Percentiles rank a stretch among this genome's conserved stretches.
Evolutionary conservation across 1,139 yeast genomes (phyloP).

Genomic region (Suhomyces anneliseae): DNA sequence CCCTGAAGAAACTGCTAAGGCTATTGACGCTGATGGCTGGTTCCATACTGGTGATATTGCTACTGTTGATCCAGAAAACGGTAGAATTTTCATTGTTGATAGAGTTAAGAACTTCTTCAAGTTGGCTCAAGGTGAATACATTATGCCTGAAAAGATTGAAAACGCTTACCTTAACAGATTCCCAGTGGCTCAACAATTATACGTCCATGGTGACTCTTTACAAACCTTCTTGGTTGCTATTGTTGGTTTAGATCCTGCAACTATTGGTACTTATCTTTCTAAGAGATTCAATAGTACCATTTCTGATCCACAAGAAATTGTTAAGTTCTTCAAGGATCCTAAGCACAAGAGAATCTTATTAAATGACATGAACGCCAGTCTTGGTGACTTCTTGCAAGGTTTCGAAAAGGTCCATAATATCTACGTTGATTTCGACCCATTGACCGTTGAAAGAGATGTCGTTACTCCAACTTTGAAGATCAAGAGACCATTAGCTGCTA

Average conservation of each 20-base stretch:
- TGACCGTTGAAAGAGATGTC: slow-evolving; percentile 60
- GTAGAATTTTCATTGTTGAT: slow-evolving; percentile 60
- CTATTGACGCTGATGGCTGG: slow-evolving; percentile 45
- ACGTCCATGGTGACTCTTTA: slow-evolving; percentile 35
- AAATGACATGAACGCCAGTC: slow-evolving; percentile 26
- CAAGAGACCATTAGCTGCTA: slow-evolving; percentile 60
- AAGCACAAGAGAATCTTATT: slow-evolving; percentile 31
- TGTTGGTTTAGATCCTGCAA: slow-evolving; percentile 49
- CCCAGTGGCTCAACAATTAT: slow-evolving; percentile 55
- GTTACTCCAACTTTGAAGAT: slow-evolving; percentile 78
- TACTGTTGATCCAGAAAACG: slow-evolving; percentile 40
- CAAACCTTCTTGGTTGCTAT: slow-evolving; percentile 28
- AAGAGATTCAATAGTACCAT: slow-evolving; percentile 13
- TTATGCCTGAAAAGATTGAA: slow-evolving; percentile 78
- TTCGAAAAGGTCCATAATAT: slow-evolving; percentile 70
- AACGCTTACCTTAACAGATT: slow-evolving; percentile 57
- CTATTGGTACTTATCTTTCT: slow-evolving; percentile 10
- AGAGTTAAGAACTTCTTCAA: slow-evolving; percentile 81
- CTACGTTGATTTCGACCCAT: slow-evolving; percentile 61
- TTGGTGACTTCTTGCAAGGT: slow-evolving; percentile 31
- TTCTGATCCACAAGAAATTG: slow-evolving; percentile 25
- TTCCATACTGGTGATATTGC: slow-evolving; percentile 79
- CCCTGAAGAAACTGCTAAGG: slow-evolving; percentile 38
- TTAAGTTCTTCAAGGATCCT: slow-evolving; percentile 28
- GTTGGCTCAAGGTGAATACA: slow-evolving; percentile 79